Percentiles rank a stretch among this genome's conserved stretches.
These are phyloP conservation scores for Pleurotus tuoliensis DNA, from an alignment of 768 basidiomycete species.

Conservation along the genomic window DNA sequence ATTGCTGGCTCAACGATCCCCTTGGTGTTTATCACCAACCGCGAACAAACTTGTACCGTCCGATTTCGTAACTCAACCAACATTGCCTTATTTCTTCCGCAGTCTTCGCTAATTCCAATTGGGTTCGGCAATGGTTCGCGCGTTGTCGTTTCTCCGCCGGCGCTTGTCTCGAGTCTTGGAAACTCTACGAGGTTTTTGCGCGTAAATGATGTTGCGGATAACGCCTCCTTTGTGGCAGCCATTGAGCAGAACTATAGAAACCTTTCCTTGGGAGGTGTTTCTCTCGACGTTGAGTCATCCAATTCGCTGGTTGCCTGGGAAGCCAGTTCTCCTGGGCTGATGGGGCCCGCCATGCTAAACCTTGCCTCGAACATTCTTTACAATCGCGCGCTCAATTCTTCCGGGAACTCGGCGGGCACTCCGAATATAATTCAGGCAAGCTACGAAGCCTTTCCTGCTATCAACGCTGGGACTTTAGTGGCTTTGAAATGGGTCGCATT, in stretches of 20 bases:
- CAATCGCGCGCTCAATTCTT: conserved; percentile 54
- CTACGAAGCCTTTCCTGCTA: conserved; percentile 55
- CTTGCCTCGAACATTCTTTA: conserved; percentile 65
- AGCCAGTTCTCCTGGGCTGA: conserved; percentile 53
- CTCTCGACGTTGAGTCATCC: conserved; percentile 47
- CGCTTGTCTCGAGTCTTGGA: conserved; percentile 45
- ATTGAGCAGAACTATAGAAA: conserved; percentile 50
- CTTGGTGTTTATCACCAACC: conserved; percentile 54
- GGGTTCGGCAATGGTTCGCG: conserved; percentile 20
- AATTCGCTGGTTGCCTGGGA: conserved; percentile 69
- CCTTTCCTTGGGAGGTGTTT: conserved; percentile 65
- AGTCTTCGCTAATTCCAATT: conserved; percentile 33
- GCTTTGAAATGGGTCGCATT: conserved; percentile 75
- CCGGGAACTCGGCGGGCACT: conserved; percentile 30
- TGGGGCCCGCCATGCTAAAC: conserved; percentile 62
- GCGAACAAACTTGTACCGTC: conserved; percentile 46
- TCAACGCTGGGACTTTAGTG: conserved; percentile 51
- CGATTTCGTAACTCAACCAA: conserved; percentile 30
- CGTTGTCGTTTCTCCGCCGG: conserved; percentile 52
- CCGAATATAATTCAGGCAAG: conserved; percentile 55
- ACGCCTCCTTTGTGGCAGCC: conserved; percentile 53
- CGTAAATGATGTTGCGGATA: conserved; percentile 44
- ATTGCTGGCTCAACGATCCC: conserved; percentile 67
- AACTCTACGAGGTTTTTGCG: conserved; percentile 28
- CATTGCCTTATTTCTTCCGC: conserved; percentile 54